Evolutionary conservation across 306 rosid species (phyloP), one percentile per base, ranked within the genome.

Genomic region (Medicago ruthenica): DNA sequence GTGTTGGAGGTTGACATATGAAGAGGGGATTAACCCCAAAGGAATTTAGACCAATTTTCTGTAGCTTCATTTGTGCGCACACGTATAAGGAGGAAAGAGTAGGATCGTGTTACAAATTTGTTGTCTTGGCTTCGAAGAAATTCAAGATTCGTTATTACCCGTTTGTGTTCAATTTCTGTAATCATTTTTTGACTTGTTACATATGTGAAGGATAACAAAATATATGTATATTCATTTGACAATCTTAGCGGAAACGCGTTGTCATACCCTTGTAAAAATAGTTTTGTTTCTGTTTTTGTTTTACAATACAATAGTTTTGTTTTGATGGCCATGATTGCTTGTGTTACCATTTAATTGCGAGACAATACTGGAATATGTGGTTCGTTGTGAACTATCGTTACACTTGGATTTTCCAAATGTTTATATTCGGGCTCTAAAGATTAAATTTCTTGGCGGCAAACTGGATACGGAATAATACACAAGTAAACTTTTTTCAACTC

Each of bases 171-270:
- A 75, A 36, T 74, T 74, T 81, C 51, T 61, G 15, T 65, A 63
- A 75, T 84, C 75, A 73, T 63, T 84, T 80, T 83, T 78, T 80
- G 76, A 57, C 79, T 58, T 41, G 73, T 87, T 82, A 39, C 66
- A 57, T 44, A 58, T 81, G 68, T 73, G 76, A 76, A 76, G 83
- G 81, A 81, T n/a, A 76, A 62, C 71, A 53, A 39, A 80, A 77
- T 50, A 57, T 80, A 62, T 81, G 86, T 86, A 81, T 83, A 76
- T 86, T 83, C 86, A 62, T 75, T 80, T 88, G 75, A 76, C 80
- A 80, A 78, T 73, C 34, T 73, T 63, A 73, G 76, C 42, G 17
- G 71, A 73, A 80, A 64, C 58, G 39, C 11, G 18, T 78, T 75
- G 74, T 75, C 80, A 73, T 61, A 21, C 67, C 22, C 42, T 15